A percentile compares a stretch with the other conserved stretches of the same genome.
Evolutionary conservation across 23 red algal species (phyloP).

Genomic region (Cyanidium caldarium): DNA sequence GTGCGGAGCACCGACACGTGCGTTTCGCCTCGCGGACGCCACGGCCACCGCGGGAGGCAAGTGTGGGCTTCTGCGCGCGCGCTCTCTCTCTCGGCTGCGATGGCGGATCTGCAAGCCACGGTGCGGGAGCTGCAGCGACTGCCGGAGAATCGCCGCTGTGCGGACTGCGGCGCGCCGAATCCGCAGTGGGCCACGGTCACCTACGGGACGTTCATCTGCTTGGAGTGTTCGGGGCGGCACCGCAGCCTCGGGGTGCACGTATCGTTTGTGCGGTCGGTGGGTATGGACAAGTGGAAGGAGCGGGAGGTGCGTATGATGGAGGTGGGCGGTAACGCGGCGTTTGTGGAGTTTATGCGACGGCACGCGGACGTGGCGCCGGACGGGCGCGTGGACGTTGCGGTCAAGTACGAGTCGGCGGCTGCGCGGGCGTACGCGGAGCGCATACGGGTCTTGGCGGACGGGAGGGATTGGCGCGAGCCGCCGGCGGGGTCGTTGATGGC

Average conservation of each 20-base stretch:
- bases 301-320: slow-evolving; percentile 87
- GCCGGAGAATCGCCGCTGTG: slow-evolving; percentile 38
- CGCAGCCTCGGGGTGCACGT: slow-evolving; percentile 77
- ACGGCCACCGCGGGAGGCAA: too few relatives aligned
- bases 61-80: too few relatives aligned
- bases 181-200: slow-evolving; percentile 97
- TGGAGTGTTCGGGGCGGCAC: slow-evolving; percentile 89
- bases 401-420: neutral
- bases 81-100: too few relatives aligned
- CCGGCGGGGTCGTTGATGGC: neutral
- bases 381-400: neutral
- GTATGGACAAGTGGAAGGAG: slow-evolving; percentile 96
- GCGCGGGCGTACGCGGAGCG: neutral
- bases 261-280: slow-evolving; percentile 94
- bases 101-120: too few relatives aligned
- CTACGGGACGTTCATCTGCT: slow-evolving; percentile 97
- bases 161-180: slow-evolving; percentile 81
- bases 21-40: too few relatives aligned
- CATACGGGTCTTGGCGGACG: neutral
- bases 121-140: slow-evolving; percentile 50
- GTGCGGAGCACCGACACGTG: too few relatives aligned
- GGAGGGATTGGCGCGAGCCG: neutral
- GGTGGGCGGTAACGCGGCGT: slow-evolving; percentile 4
- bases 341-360: neutral
- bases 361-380: neutral